phyloP scores from a whole-genome alignment of 495 filamentous ascomycete species.

The Penicillium paradoxum region DNA sequence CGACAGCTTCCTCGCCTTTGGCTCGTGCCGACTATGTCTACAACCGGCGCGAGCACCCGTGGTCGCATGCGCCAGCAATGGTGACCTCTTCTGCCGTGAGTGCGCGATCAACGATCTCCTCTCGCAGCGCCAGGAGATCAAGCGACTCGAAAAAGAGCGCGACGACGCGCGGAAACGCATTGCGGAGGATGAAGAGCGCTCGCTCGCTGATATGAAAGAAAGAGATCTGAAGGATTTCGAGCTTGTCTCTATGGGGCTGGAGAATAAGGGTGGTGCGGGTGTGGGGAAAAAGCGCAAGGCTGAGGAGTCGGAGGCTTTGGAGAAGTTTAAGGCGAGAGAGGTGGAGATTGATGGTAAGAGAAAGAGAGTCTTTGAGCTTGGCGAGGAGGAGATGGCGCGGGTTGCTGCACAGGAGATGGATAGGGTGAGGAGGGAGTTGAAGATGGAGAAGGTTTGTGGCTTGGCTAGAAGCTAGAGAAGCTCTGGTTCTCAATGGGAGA shows the following conservation, averaged over 20 bases:
- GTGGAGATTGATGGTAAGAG: slow-evolving; percentile 43
- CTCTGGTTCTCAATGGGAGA: neutral
- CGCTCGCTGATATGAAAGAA: slow-evolving; percentile 29
- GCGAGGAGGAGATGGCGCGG: slow-evolving; percentile 70
- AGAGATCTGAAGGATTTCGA: slow-evolving; percentile 39
- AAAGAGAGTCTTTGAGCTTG: slow-evolving; percentile 64
- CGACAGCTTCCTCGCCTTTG: slow-evolving; percentile 92
- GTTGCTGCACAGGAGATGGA: slow-evolving; percentile 66
- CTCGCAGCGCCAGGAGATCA: slow-evolving; percentile 89
- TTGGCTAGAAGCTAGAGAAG: neutral
- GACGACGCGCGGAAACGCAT: slow-evolving; percentile 47
- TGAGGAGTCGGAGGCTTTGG: slow-evolving; percentile 7
- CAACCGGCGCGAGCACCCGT: slow-evolving; percentile 80
- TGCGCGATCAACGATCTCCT: slow-evolving; percentile 90
- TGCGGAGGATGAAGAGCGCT: slow-evolving; percentile 37
- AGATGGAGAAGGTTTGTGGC: slow-evolving; percentile 60
- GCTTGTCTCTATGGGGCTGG: slow-evolving; percentile 40
- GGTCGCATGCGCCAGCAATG: slow-evolving; percentile 66
- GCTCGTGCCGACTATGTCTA: slow-evolving; percentile 83
- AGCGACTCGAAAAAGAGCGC: slow-evolving; percentile 63
- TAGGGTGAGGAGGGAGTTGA: slow-evolving; percentile 61
- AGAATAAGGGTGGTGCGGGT: slow-evolving; percentile 12
- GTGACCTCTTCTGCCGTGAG: slow-evolving; percentile 95
- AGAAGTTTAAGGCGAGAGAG: slow-evolving; percentile 30
- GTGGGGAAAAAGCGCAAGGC: neutral